Evolutionary conservation across 75 land plant genomes (phyloP).

Genomic region (Pinus taeda): DNA sequence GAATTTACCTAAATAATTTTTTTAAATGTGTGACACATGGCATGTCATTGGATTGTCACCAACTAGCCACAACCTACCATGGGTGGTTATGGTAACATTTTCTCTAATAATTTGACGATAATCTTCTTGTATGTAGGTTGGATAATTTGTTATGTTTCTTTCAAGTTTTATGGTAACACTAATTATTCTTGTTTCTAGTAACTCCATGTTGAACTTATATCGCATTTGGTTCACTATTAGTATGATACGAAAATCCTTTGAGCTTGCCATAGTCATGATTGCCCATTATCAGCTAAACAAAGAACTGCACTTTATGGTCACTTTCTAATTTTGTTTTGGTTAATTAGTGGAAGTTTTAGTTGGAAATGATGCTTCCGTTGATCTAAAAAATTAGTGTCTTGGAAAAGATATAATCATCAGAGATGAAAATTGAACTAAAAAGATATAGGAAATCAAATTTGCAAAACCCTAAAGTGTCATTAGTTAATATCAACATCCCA

Average conservation of each 20-base stretch:
- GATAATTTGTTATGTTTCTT: neutral
- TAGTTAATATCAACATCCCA: too few relatives aligned
- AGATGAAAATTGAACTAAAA: too few relatives aligned
- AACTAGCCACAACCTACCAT: neutral
- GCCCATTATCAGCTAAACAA: neutral
- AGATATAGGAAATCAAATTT: too few relatives aligned
- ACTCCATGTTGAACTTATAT: neutral
- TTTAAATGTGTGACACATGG: neutral
- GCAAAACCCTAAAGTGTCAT: too few relatives aligned
- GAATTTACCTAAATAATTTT: neutral
- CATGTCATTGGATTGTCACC: neutral
- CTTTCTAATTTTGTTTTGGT: too few relatives aligned
- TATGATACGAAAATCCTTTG: neutral
- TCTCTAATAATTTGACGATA: neutral
- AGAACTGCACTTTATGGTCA: neutral
- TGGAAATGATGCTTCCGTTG: too few relatives aligned
- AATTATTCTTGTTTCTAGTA: neutral
- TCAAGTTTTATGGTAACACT: neutral
- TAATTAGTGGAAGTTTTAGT: too few relatives aligned
- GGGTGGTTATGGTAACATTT: neutral
- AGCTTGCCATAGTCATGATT: neutral
- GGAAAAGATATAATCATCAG: too few relatives aligned
- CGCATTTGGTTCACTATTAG: neutral
- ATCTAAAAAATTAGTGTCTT: too few relatives aligned
- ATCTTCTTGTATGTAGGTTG: too few relatives aligned